Conservation (phyloP, 177 flowering plant genomes). For the Telopea speciosissima region DNA sequence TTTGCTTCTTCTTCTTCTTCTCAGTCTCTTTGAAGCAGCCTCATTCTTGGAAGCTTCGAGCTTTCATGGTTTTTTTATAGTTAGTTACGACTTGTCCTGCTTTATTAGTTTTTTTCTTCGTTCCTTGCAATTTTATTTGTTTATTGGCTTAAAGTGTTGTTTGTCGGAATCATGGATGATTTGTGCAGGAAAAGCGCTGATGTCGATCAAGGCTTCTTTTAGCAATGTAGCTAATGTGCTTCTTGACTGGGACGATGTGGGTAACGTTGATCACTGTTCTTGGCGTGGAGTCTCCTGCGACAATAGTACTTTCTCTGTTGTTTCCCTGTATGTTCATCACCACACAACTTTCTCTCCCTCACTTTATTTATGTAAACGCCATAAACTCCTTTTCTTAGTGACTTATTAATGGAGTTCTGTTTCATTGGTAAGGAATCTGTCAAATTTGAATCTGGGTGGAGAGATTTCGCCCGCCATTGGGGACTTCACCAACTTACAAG, state of each 20-base stretch:
- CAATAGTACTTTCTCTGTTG: slow-evolving; percentile 48
- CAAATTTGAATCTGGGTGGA: slow-evolving; percentile 56
- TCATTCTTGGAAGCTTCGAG: neutral
- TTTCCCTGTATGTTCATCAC: slow-evolving; percentile 51
- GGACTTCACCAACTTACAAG: slow-evolving; percentile 42
- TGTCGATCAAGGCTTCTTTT: slow-evolving; percentile 69
- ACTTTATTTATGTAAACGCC: neutral
- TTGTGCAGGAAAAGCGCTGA: slow-evolving; percentile 58
- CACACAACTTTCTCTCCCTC: neutral
- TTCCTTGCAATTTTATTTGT: neutral
- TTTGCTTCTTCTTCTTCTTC: neutral
- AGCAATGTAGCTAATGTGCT: slow-evolving; percentile 68
- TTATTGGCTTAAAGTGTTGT: neutral
- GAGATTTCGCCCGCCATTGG: slow-evolving; percentile 66
- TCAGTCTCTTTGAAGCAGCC: neutral
- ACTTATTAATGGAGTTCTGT: neutral
- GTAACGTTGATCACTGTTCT: slow-evolving; percentile 60
- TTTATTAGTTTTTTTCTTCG: neutral
- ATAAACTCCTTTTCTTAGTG: no score
- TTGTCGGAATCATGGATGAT: neutral
- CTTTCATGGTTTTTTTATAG: neutral
- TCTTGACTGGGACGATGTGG: slow-evolving; percentile 67
- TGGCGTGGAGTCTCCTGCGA: slow-evolving; percentile 92
- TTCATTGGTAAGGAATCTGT: slow-evolving; percentile 39
- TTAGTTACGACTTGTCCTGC: neutral